phyloP scores from a whole-genome alignment of 805 yeast species.

The Saccharomycopsis sp. region DNA sequence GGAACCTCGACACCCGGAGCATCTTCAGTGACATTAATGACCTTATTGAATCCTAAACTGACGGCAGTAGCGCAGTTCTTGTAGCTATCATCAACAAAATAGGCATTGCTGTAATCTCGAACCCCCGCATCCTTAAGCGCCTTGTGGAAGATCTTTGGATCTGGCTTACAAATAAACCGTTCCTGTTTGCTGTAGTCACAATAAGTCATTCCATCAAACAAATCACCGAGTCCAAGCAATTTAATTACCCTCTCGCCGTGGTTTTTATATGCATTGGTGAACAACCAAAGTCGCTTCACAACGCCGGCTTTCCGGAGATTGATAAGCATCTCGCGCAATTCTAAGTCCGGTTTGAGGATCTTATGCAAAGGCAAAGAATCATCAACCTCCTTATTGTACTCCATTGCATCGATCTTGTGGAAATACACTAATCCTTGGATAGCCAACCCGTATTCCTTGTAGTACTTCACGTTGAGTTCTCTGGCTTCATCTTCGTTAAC shows the following conservation, averaged over 20 bases:
- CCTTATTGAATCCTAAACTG: constrained; percentile 62
- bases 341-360: constrained; percentile 58
- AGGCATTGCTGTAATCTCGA: constrained; percentile 41
- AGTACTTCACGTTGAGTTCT: constrained; percentile 64
- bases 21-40: constrained; percentile 70
- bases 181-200: constrained; percentile 70
- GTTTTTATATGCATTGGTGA: constrained; percentile 89
- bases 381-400: constrained; percentile 83
- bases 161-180: constrained; percentile 86
- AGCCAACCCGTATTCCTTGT: constrained; percentile 84
- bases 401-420: constrained; percentile 75
- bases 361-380: constrained; percentile 83
- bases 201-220: constrained; percentile 88
- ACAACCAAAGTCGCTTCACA: constrained; percentile 77
- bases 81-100: constrained; percentile 85
- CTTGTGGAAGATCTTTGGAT: constrained; percentile 54
- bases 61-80: constrained; percentile 71
- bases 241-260: constrained; percentile 80
- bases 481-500: constrained; percentile 71
- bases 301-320: constrained; percentile 38
- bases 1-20: constrained; percentile 39
- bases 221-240: constrained; percentile 81
- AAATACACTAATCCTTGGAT: constrained; percentile 73
- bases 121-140: constrained; percentile 64
- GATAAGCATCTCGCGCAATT: constrained; percentile 46